Base-by-base conservation (phyloP, 805 yeast species). In the Kluyveromyces nonfermentans region DNA sequence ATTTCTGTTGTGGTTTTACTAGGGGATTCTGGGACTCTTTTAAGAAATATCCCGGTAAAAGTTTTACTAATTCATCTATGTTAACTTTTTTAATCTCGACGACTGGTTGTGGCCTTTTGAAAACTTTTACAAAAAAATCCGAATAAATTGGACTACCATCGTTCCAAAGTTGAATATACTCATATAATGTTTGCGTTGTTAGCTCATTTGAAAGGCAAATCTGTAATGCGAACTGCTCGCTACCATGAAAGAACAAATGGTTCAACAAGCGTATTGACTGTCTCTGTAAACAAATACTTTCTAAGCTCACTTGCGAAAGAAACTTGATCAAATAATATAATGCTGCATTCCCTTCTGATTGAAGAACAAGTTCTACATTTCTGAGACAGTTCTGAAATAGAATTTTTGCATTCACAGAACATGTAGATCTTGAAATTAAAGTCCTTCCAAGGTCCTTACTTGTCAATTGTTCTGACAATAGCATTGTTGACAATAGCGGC, bases 241-340 rank as follows among this genome's bases (percentile, higher is more conserved):
- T 28, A 17, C 48, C 41, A 34, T 50, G 55, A 45, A 63, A 62
- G 8, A 56, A 50, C 34, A 67, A 30, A 48, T 63, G 65, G 43
- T 59, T 54, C 40, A 68, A 43, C 5, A 67, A 31, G 7, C 46
- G 47, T 3, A 65, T 52, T 15, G 64, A 60, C 4, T 57, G 41
- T 18, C 43, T 46, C 41, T 68, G 71, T 34, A 73, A 40, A 3
- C 48, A 49, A 37, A 71, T 43, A 46, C 68, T 70, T 15, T 54
- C 57, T 8, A 53, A 42, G 21, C 73, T 64, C 8, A 65, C 45
- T 15, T 53, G 52, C 12, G 54, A 51, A 9, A 63, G 56, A 31
- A 67, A 66, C 43, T 62, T 65, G 15, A 72, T 46, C 0, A 68
- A 37, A 46, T 60, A 63, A 43, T 56, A 64, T 14, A 67, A 44